Percentiles rank a stretch among this genome's conserved stretches.
phyloP scores from a whole-genome alignment of 352 stramenopile species.

The Blastocystis sp. region DNA sequence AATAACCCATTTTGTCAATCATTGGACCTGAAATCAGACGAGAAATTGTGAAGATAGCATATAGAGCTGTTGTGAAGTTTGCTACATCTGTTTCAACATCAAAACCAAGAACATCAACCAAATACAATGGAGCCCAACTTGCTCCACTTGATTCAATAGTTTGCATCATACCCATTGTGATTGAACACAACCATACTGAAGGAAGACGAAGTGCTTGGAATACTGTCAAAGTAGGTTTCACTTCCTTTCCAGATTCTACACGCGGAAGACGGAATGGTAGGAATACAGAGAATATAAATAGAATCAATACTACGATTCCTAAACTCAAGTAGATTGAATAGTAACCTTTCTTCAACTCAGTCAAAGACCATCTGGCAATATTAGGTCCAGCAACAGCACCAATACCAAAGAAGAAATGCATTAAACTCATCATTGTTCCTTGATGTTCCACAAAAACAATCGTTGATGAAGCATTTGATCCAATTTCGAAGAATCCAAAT shows the following conservation, averaged over 20 bases:
- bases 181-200: constrained; percentile 9
- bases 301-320: not conserved
- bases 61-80: not conserved
- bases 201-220: not conserved
- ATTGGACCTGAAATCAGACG: constrained; percentile 9
- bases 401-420: constrained; percentile 28
- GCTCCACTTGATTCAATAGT: not conserved
- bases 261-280: not conserved
- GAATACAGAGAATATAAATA: not conserved
- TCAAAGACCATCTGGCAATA: not conserved
- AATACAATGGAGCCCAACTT: constrained; percentile 9
- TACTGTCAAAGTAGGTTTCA: not conserved
- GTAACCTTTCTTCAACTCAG: not conserved
- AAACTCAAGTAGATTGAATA: constrained; percentile 16
- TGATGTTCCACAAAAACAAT: not conserved
- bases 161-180: constrained; percentile 9
- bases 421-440: constrained; percentile 40
- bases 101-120: constrained; percentile 10
- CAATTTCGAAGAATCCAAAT: not conserved
- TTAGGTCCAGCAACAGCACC: not conserved
- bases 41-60: constrained; percentile 26
- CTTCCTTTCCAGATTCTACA: not conserved
- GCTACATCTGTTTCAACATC: not conserved
- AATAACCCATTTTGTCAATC: constrained; percentile 12
- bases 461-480: not conserved